Evolutionary conservation across 352 stramenopile species (phyloP).

Genomic region (Globisporangium orthogonon): DNA sequence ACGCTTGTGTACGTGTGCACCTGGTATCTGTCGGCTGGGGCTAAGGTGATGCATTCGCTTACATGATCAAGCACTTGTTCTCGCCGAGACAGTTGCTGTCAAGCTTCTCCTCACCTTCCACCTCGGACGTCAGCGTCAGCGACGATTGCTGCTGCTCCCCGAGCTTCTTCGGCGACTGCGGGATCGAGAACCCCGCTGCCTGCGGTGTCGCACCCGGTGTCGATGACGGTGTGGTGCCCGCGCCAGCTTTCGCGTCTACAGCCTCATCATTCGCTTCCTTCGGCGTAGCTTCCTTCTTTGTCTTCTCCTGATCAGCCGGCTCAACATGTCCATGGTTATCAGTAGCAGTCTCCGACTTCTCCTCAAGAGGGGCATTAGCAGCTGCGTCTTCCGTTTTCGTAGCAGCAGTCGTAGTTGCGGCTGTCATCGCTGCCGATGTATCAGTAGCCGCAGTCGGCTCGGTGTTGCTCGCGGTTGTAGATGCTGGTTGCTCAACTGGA

Average conservation of each 20-base stretch:
- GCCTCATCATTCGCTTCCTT: not conserved
- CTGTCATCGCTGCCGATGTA: not conserved
- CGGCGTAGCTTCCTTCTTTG: not conserved
- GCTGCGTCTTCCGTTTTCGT: not conserved
- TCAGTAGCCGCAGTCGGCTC: not conserved
- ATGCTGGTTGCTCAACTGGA: not conserved
- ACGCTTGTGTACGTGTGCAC: not conserved
- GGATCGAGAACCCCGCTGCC: not conserved
- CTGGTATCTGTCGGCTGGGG: not conserved
- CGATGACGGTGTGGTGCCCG: not conserved
- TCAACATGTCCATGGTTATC: not conserved
- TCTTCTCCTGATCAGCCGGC: not conserved
- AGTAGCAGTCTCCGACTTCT: conserved; percentile 4
- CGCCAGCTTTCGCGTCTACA: not conserved
- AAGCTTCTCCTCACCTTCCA: conserved; percentile 20
- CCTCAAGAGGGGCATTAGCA: conserved; percentile 4
- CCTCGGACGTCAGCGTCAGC: conserved; percentile 11
- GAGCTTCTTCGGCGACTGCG: conserved; percentile 9
- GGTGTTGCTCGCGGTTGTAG: conserved; percentile 1
- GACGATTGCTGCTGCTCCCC: conserved; percentile 8
- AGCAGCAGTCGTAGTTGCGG: not conserved
- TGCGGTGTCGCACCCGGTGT: not conserved
- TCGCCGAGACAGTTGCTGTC: conserved; percentile 31
- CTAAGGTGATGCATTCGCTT: conserved; percentile 1
- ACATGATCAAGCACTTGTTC: conserved; percentile 56